Conservation (phyloP, 306 rosid species). For the Rosa multiflora region DNA sequence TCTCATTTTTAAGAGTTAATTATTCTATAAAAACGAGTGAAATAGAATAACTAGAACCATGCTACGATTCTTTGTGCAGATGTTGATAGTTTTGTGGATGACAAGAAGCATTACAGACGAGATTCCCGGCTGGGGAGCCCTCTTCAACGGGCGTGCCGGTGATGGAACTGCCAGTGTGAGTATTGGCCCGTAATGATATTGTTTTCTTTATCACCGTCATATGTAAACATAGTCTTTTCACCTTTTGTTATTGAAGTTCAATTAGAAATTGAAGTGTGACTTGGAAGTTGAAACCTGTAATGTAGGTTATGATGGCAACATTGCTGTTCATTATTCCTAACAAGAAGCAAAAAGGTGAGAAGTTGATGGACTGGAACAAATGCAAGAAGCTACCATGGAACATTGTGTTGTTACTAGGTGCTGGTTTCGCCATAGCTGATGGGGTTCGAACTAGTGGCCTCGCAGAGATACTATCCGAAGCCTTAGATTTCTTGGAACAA, state of each 20-base stretch:
- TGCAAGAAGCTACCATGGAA: constrained; percentile 91
- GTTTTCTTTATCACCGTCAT: too few relatives aligned
- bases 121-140: constrained; percentile 89
- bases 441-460: constrained; percentile 77
- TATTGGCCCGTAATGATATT: neutral
- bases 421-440: constrained; percentile 89
- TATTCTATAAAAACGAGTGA: neutral
- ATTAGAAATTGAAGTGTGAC: neutral
- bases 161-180: constrained; percentile 92
- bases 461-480: constrained; percentile 56
- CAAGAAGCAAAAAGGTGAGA: constrained; percentile 71
- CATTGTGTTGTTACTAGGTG: constrained; percentile 75
- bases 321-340: constrained; percentile 82
- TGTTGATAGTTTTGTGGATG: constrained; percentile 81
- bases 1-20: neutral
- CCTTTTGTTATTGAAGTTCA: neutral
- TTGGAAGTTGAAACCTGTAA: neutral
- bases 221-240: neutral
- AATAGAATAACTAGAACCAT: neutral
- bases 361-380: constrained; percentile 88
- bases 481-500: constrained; percentile 53
- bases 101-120: constrained; percentile 84
- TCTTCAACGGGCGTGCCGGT: constrained; percentile 71
- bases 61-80: constrained; percentile 33
- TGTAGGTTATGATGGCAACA: constrained; percentile 76